Base-by-base conservation (phyloP, 1,284 basidiomycete species). In the Malassezia furfur region DNA sequence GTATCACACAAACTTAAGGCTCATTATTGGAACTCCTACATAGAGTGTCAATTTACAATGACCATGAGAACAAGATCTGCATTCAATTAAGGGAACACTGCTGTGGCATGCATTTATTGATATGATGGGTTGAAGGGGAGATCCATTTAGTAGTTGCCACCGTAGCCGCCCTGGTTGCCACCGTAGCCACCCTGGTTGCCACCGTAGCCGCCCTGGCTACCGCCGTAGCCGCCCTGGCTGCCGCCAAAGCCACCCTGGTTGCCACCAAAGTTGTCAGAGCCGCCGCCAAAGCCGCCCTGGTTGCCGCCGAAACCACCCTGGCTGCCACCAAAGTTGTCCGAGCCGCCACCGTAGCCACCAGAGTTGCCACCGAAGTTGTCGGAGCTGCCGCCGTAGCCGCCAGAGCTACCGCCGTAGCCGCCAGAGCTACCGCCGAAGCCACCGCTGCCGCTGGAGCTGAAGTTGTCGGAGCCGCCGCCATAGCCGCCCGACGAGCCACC, bases 341-440 rank as follows among this genome's bases (percentile, higher is more conserved):
- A 39, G 36, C 22, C 14, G 25, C 45, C 52, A 30, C 52, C 39
- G 28, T 11, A 53, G 49, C 57, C 48, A 25, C 54, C 59, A 6
- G 49, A 31, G 34, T 58, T 52, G 46, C 56, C 56, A n/a, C 57
- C 55, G 37, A 52, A 61, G 39, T 45, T 39, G 25, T 43, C 45
- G 34, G n/a, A 34, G 45, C 31, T 36, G 40, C 48, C 37, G 37
- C 45, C 45, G 32, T 37, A 37, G 43, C 43, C 43, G 17, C 43
- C 43, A 3, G 22, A 31, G 7, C 43, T 12, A 12, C 47, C 53
- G 31, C 44, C 25, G 28, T 45, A 25, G 14, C 50, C 50, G 41
- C 32, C 37, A 6, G 39, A 51, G 30, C 28, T 15, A 14, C 48
- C 53, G 34, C 52, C 40, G 31, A 12, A 54, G 50, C 59, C 50